Conservation (phyloP, 2,329 filamentous ascomycete species). For the Alternaria dauci region DNA sequence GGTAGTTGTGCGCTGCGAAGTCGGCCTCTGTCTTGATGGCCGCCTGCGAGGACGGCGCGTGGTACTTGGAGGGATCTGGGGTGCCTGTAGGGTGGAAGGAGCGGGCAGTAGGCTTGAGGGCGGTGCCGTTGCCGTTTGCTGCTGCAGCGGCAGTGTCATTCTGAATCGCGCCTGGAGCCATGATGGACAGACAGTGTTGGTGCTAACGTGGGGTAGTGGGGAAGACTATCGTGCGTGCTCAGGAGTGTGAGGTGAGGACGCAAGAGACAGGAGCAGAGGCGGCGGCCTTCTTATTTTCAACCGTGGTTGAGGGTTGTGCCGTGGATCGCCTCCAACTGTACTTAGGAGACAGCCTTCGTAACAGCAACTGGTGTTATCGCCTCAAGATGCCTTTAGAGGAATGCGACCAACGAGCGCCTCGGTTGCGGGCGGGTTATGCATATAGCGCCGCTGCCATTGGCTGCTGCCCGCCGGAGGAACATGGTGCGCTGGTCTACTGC, state of each 20-base stretch:
- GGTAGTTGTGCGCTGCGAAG: conserved; percentile 97
- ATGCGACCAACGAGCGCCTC: conserved; percentile 24
- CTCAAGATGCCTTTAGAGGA: conserved; percentile 30
- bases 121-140: conserved; percentile 36
- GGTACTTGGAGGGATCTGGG: conserved; percentile 62
- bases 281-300: conserved; percentile 32
- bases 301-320: conserved; percentile 29
- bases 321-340: conserved; percentile 36
- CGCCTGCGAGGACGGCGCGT: conserved; percentile 77
- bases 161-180: conserved; percentile 48
- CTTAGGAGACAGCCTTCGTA: conserved; percentile 29
- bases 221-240: conserved; percentile 15
- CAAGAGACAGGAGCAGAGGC: conserved; percentile 12
- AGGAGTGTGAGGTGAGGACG: conserved; percentile 5
- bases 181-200: conserved; percentile 27
- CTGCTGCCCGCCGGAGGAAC: conserved; percentile 13
- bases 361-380: conserved; percentile 19
- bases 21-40: conserved; percentile 84
- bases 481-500: conserved; percentile 7
- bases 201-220: conserved; percentile 29
- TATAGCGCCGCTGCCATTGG: conserved; percentile 34
- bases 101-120: conserved; percentile 50
- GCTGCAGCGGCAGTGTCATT: conserved; percentile 28
- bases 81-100: conserved; percentile 50
- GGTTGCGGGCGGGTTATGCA: conserved; percentile 33